Conservation (phyloP, 805 yeast species). For the Monosporozyma yasuniensis region DNA sequence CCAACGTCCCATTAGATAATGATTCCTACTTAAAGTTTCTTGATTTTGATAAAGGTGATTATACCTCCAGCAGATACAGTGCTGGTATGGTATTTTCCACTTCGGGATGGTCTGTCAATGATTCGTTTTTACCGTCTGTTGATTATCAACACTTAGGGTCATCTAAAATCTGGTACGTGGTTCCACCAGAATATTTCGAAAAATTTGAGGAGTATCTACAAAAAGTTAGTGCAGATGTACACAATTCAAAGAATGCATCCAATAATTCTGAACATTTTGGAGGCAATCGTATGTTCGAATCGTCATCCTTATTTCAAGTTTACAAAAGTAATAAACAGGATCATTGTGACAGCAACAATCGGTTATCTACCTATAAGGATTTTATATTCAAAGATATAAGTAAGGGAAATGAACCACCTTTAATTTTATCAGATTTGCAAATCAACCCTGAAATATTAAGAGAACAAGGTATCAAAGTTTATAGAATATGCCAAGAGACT, state of each 20-base stretch:
- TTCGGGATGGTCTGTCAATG: slow-evolving; percentile 52
- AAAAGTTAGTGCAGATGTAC: slow-evolving; percentile 34
- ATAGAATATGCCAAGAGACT: slow-evolving; percentile 45
- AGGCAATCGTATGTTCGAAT: too few species aligned
- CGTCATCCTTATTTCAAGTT: not conserved
- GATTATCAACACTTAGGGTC: slow-evolving; percentile 52
- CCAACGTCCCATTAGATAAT: slow-evolving; percentile 43
- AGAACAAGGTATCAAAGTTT: slow-evolving; percentile 40
- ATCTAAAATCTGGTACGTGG: slow-evolving; percentile 49
- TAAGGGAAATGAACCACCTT: not conserved
- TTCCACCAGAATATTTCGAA: slow-evolving; percentile 46
- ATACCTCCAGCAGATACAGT: slow-evolving; percentile 38
- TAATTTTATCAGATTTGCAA: slow-evolving; percentile 23
- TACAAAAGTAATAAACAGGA: not conserved
- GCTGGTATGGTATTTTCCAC: slow-evolving; percentile 47
- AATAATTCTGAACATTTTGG: too few species aligned
- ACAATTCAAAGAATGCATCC: not conserved
- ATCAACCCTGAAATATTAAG: slow-evolving; percentile 42
- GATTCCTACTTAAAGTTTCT: slow-evolving; percentile 41
- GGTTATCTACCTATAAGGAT: not conserved
- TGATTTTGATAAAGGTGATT: slow-evolving; percentile 35
- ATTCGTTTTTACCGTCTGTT: slow-evolving; percentile 45
- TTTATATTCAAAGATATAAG: not conserved
- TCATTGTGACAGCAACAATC: not conserved
- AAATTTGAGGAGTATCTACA: slow-evolving; percentile 37